phyloP scores from a whole-genome alignment of 2,329 filamentous ascomycete genomes.

The Plectosphaerella plurivora region DNA sequence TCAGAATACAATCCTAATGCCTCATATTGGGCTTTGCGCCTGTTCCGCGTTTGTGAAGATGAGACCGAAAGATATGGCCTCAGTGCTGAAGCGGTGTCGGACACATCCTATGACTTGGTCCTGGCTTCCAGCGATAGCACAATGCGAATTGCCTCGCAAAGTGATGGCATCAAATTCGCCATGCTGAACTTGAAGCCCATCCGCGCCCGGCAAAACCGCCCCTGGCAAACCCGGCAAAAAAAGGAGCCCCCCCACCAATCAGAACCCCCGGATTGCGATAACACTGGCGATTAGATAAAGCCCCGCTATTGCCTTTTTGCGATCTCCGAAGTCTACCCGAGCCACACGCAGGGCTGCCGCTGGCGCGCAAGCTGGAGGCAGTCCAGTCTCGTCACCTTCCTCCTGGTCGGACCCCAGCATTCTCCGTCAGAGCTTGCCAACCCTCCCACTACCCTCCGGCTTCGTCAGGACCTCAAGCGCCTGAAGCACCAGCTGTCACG shows the following conservation, averaged over 20 bases:
- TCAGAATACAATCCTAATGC: not conserved
- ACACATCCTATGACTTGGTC: too few species aligned
- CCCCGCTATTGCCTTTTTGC: conserved; percentile 2
- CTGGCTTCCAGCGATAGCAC: too few species aligned
- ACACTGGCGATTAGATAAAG: not conserved
- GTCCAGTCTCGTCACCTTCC: conserved; percentile 2
- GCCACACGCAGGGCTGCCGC: not conserved
- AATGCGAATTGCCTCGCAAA: too few species aligned
- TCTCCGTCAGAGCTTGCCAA: conserved; percentile 2
- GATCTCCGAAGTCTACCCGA: not conserved
- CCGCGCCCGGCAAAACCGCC: too few species aligned
- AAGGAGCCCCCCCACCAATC: too few species aligned
- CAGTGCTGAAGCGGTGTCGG: too few species aligned
- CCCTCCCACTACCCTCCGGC: not conserved
- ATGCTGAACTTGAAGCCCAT: too few species aligned
- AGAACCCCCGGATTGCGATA: not conserved
- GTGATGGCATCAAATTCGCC: too few species aligned
- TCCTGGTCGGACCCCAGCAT: not conserved
- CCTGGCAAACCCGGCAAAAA: too few species aligned
- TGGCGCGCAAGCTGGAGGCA: not conserved
- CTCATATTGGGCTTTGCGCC: not conserved
- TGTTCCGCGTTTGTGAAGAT: too few species aligned
- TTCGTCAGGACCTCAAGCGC: not conserved
- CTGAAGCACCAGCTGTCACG: too few species aligned
- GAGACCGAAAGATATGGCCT: too few species aligned